phyloP scores from a whole-genome alignment of 2,329 filamentous ascomycete species.

The Aureobasidium subglaciale region DNA sequence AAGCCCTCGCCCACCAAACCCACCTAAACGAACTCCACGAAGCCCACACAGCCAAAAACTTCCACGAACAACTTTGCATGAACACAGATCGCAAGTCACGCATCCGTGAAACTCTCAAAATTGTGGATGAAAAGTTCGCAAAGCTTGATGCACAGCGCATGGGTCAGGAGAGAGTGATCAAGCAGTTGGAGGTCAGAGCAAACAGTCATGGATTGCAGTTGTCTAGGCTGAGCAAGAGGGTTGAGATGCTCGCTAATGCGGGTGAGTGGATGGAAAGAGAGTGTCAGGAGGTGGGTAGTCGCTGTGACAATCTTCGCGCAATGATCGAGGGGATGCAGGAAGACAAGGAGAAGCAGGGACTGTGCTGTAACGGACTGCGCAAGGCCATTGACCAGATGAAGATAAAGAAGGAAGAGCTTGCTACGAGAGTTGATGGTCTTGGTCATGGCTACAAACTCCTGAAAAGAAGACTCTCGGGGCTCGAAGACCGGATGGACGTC shows the following conservation, averaged over 20 bases:
- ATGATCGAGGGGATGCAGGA: neutral
- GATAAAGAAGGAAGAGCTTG: too few species aligned
- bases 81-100: neutral
- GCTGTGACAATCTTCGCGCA: neutral
- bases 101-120: neutral
- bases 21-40: neutral
- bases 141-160: neutral
- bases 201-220: neutral
- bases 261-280: neutral
- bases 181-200: neutral
- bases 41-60: neutral
- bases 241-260: neutral
- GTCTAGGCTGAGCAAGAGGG: neutral
- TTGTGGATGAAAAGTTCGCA: neutral
- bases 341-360: too few species aligned
- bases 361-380: too few species aligned
- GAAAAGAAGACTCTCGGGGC: too few species aligned
- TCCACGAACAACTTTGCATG: neutral
- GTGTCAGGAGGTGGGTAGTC: neutral
- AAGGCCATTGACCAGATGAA: too few species aligned
- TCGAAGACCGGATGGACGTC: neutral
- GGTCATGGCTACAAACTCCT: too few species aligned
- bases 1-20: neutral
- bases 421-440: neutral
- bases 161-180: neutral